These are phyloP conservation scores for Rhodotorula diobovata DNA, from an alignment of 768 basidiomycete species.

Conservation along the genomic window DNA sequence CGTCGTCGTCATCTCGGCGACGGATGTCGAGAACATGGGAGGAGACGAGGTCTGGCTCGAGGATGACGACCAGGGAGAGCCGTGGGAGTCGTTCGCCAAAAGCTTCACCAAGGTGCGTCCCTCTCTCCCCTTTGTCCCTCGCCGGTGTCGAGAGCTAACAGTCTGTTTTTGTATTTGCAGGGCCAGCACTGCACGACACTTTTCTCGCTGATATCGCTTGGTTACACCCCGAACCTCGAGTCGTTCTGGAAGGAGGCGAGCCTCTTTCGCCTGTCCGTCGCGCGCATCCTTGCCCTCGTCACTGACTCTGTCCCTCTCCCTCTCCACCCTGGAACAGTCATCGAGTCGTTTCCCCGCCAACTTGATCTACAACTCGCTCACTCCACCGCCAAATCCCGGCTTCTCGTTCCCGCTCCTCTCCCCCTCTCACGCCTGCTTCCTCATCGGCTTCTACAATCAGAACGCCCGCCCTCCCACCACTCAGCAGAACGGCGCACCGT, in stretches of 20 bases:
- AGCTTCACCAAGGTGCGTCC: slow-evolving; percentile 32
- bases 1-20: slow-evolving; percentile 34
- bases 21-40: slow-evolving; percentile 30
- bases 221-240: slow-evolving; percentile 33
- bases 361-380: slow-evolving; percentile 31
- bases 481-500: not conserved
- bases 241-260: slow-evolving; percentile 29
- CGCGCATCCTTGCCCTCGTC: too few relatives aligned
- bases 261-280: not conserved
- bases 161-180: not conserved
- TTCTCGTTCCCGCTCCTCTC: slow-evolving; percentile 22
- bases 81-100: slow-evolving; percentile 29
- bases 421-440: slow-evolving; percentile 31
- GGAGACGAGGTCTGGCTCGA: slow-evolving; percentile 33
- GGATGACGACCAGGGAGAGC: slow-evolving; percentile 22
- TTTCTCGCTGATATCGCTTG: slow-evolving; percentile 35
- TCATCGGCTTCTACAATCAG: slow-evolving; percentile 38
- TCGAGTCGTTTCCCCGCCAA: slow-evolving; percentile 27
- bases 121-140: not conserved
- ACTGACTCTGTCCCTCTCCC: too few relatives aligned
- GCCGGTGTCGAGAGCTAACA: too few relatives aligned
- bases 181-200: slow-evolving; percentile 27
- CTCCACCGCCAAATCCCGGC: not conserved
- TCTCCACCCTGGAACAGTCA: not conserved
- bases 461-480: not conserved